These are phyloP conservation scores for Digitaria exilis DNA, from an alignment of 202 grass and related monocot genomes.

Conservation along the genomic window DNA sequence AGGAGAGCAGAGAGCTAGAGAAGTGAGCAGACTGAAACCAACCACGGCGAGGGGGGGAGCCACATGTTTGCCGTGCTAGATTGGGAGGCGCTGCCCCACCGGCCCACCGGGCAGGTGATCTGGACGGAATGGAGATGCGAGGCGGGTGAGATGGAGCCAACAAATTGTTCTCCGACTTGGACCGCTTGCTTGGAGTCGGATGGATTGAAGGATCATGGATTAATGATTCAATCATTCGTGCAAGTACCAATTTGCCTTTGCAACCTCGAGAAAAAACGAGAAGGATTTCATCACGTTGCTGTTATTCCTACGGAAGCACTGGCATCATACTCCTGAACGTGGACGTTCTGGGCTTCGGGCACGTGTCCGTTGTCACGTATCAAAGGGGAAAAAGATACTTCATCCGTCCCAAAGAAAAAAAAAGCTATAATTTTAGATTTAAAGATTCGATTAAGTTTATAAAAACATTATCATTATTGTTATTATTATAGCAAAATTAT, in stretches of 20 bases:
- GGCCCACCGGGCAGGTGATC: slow-evolving; percentile 24
- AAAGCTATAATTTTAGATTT: too few relatives aligned
- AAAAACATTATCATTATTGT: too few relatives aligned
- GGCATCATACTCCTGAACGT: background rate
- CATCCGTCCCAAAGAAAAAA: too few relatives aligned
- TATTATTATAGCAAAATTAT: too few relatives aligned
- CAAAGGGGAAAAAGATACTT: too few relatives aligned
- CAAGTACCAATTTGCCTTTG: slow-evolving; percentile 32
- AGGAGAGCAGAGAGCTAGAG: too few relatives aligned
- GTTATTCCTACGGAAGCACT: background rate
- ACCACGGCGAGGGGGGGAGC: background rate
- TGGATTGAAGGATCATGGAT: background rate
- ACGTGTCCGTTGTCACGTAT: background rate
- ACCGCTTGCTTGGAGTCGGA: background rate
- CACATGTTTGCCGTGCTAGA: slow-evolving; percentile 10
- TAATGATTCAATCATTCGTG: background rate
- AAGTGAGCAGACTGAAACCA: slow-evolving; percentile 3
- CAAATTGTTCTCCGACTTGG: background rate
- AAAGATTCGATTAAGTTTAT: too few relatives aligned
- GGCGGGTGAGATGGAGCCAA: background rate
- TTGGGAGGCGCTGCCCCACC: background rate
- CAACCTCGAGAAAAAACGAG: background rate
- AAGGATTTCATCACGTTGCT: background rate
- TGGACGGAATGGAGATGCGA: background rate
- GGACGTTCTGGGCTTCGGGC: background rate